A percentile compares a stretch with the other conserved stretches of the same genome.
phyloP scores from a whole-genome alignment of 352 stramenopile genomes.

The Thraustotheca clavata region DNA sequence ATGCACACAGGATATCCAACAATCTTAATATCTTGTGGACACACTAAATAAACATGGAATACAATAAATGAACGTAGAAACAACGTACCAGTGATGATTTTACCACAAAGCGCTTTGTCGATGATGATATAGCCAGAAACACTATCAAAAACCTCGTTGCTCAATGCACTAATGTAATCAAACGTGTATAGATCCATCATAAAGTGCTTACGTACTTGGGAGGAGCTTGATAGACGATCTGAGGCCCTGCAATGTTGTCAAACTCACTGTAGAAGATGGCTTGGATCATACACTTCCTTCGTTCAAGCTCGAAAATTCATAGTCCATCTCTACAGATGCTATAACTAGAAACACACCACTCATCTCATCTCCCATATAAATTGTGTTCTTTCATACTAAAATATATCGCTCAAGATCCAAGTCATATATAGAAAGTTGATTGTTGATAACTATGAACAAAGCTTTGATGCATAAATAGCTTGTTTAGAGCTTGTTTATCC shows the following conservation, averaged over 20 bases:
- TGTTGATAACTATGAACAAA: no score
- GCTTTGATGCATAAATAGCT: no score
- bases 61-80: background rate
- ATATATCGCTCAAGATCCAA: no score
- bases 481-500: no score
- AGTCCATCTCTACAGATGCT: no score
- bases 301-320: background rate
- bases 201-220: constrained; percentile 36
- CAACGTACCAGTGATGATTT: constrained; percentile 69
- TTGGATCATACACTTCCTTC: constrained; percentile 46
- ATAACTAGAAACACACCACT: no score
- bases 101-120: constrained; percentile 77
- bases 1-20: constrained; percentile 83
- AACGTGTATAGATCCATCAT: background rate
- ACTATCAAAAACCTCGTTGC: constrained; percentile 76
- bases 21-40: constrained; percentile 73
- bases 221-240: constrained; percentile 85
- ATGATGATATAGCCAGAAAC: constrained; percentile 86
- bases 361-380: no score
- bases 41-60: constrained; percentile 35
- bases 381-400: no score
- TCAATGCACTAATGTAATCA: constrained; percentile 46
- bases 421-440: no score
- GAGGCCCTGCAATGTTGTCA: constrained; percentile 83
- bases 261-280: constrained; percentile 89